These are phyloP conservation scores for Sclerotinia minor DNA, from an alignment of 2,329 filamentous ascomycete species.

Conservation along the genomic window DNA sequence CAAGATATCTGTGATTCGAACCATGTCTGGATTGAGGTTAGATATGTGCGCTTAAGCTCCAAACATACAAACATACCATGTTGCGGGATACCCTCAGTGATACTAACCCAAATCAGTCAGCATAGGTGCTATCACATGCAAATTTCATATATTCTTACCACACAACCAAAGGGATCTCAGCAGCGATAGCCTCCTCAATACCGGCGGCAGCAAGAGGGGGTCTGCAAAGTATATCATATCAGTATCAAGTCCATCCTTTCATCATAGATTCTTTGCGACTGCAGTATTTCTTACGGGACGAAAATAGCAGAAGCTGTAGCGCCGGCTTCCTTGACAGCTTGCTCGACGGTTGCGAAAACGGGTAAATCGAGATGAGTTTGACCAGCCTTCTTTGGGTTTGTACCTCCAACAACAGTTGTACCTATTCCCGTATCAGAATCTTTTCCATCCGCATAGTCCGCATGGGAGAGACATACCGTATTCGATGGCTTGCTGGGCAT, in stretches of 20 bases:
- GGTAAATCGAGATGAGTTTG: conserved; percentile 84
- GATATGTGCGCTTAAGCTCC: conserved; percentile 27
- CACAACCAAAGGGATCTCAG: conserved; percentile 92
- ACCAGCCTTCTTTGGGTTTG: conserved; percentile 98
- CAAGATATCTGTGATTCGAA: conserved; percentile 95
- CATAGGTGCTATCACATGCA: conserved; percentile 28
- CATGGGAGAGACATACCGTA: conserved; percentile 67
- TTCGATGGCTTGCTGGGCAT: conserved; percentile 95
- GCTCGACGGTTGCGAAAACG: conserved; percentile 85
- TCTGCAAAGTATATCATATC: conserved; percentile 50
- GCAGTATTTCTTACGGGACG: conserved; percentile 66
- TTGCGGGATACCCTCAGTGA: conserved; percentile 97
- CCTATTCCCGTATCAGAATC: conserved; percentile 53
- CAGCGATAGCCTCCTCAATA: conserved; percentile 94
- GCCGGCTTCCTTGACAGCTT: conserved; percentile 86
- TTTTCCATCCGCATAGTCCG: conserved; percentile 26
- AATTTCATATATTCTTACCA: conserved; percentile 53
- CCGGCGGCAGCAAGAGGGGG: conserved; percentile 88
- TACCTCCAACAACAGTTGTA: conserved; percentile 96
- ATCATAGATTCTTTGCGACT: conserved; percentile 20
- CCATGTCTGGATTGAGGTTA: conserved; percentile 71
- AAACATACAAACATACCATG: conserved; percentile 65
- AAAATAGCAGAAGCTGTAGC: conserved; percentile 94
- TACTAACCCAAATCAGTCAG: conserved; percentile 48
- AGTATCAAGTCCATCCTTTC: conserved; percentile 24